phyloP scores from a whole-genome alignment of 225 moss, liverwort and hornwort species.

The Asterella californica region DNA sequence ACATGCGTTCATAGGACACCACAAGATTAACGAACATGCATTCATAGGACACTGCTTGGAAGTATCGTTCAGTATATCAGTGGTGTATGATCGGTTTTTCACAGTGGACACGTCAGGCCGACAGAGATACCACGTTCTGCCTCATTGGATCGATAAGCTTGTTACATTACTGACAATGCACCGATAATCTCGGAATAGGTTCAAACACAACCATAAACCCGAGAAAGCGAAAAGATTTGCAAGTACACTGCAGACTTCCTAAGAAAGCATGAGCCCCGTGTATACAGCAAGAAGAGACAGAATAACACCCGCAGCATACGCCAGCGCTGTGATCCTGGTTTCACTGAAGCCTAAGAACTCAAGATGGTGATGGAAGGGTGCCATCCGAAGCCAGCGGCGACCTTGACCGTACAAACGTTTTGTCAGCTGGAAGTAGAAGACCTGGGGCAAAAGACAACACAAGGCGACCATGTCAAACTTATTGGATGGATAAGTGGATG shows the following conservation, averaged over 20 bases:
- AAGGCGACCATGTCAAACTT: neutral
- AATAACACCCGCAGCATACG: constrained; percentile 59
- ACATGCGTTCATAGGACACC: too few species aligned
- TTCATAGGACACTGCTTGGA: too few species aligned
- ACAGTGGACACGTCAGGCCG: too few species aligned
- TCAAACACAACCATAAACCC: too few species aligned
- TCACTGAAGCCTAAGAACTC: constrained; percentile 74
- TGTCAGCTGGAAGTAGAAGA: constrained; percentile 73
- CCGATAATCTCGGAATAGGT: too few species aligned
- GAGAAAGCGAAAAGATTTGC: too few species aligned
- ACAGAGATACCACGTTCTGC: too few species aligned
- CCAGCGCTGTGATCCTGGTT: constrained; percentile 52
- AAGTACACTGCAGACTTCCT: neutral
- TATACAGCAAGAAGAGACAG: constrained; percentile 56
- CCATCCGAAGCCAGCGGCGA: constrained; percentile 74
- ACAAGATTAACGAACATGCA: too few species aligned
- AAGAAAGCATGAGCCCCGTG: constrained; percentile 8
- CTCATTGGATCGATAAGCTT: too few species aligned
- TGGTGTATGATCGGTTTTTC: too few species aligned
- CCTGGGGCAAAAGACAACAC: constrained; percentile 43
- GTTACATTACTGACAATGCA: too few species aligned
- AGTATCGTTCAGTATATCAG: too few species aligned
- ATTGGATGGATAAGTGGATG: neutral
- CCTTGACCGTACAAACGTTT: constrained; percentile 76
- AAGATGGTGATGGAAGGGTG: constrained; percentile 94